Base-by-base conservation (phyloP, 2,329 filamentous ascomycete genomes). In the Diaporthe sp. region DNA sequence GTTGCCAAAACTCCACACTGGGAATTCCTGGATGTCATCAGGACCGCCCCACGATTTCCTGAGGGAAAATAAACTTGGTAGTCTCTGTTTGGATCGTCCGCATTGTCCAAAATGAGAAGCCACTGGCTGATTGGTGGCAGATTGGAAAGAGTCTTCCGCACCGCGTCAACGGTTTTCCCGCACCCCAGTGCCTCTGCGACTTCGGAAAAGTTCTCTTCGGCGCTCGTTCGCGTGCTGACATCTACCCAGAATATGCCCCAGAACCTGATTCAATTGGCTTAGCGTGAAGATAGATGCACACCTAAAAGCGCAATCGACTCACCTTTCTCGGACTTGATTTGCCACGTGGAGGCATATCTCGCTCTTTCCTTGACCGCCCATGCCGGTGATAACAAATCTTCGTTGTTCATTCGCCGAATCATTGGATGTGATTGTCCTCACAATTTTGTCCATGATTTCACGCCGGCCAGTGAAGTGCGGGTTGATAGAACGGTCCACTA, bases 211-310 rank as follows among this genome's bases (percentile, higher is more conserved):
- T 40, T 28, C 2, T 42, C 13, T 3, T 40, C 57, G 2, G 57
- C 35, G 8, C 2, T 40, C 22, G 1, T 33, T 35, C 2, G 13
- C 4, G 12, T 60, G n/a, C 33, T 60, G 7, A 42, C 57, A 2
- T 60, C 57, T 8, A 60, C n/a, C 57, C 57, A 60, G 57, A 60
- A 60, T 17, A 60, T 40, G 4, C 33, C 57, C 57, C 57, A 60
- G 22, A 60, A 60, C 7, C 57, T 60, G 35, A 1, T 6, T 17
- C 1, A 25, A 3, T 25, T 8, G 4, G 4, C 4, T 60, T 17
- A 60, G n/a, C 57, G 4, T 17, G 10, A 25, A 60, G 5, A 4
- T 55, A 2, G 0, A 40, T n/a, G 12, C 22, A 25, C 7, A 2
- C 17, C 6, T 15, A 17, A 17, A 1, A 7, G 22, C 19, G n/a